Conservation (phyloP, 768 basidiomycete genomes). For the Mycena alexandri region DNA sequence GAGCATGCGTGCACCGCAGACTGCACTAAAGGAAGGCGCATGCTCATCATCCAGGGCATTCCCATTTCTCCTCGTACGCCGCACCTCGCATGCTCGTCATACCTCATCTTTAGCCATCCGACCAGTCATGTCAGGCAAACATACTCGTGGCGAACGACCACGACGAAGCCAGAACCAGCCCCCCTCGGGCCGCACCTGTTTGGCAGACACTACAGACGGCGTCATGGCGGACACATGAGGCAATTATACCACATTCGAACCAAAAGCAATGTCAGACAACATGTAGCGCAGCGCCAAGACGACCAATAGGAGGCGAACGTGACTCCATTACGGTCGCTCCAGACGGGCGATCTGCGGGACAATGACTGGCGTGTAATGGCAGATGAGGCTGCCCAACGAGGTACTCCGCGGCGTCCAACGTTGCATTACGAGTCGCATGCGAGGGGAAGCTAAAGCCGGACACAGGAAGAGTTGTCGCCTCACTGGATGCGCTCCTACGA, state of each 20-base stretch:
- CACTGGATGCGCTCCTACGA: conserved; percentile 4
- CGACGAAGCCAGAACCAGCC: neutral
- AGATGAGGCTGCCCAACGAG: conserved; percentile 3
- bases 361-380: conserved; percentile 4
- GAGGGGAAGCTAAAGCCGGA: conserved; percentile 8
- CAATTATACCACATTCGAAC: conserved; percentile 9
- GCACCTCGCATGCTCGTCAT: neutral
- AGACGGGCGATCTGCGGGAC: neutral
- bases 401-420: conserved; percentile 5
- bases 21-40: neutral
- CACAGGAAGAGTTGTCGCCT: conserved; percentile 3
- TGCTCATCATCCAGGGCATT: neutral
- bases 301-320: conserved; percentile 5
- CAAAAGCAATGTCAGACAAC: conserved; percentile 8
- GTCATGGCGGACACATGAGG: conserved; percentile 9
- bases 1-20: conserved; percentile 3
- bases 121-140: neutral
- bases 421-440: conserved; percentile 13
- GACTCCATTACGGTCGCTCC: neutral
- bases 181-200: conserved; percentile 3
- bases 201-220: conserved; percentile 2
- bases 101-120: neutral
- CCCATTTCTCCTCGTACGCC: conserved; percentile 3
- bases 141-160: neutral
- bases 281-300: conserved; percentile 6